These are phyloP conservation scores for Fusarium paranaense DNA, from an alignment of 2,329 filamentous ascomycete genomes.

Conservation along the genomic window DNA sequence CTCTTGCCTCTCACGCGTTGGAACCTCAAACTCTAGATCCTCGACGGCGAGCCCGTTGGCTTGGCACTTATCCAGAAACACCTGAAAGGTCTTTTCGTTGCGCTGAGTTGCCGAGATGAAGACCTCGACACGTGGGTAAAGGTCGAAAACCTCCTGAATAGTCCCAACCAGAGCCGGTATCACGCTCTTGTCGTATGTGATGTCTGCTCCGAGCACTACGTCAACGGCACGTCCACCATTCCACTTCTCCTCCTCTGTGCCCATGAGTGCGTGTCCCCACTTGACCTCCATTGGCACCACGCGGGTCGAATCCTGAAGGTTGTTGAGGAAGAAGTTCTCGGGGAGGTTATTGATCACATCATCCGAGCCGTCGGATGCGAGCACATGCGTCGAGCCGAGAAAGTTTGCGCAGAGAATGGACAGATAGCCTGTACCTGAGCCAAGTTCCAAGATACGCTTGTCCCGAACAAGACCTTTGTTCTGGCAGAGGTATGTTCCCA, in stretches of 20 bases:
- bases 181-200: constrained; percentile 78
- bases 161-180: constrained; percentile 75
- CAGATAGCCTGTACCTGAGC: constrained; percentile 81
- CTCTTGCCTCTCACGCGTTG: constrained; percentile 56
- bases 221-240: constrained; percentile 64
- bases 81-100: constrained; percentile 75
- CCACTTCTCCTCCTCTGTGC: constrained; percentile 67
- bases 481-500: constrained; percentile 75
- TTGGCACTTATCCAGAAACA: constrained; percentile 71
- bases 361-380: constrained; percentile 80
- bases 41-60: constrained; percentile 57
- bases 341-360: constrained; percentile 76
- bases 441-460: constrained; percentile 76
- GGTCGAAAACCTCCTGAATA: constrained; percentile 68
- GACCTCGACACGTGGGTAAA: constrained; percentile 67
- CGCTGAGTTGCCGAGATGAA: constrained; percentile 78
- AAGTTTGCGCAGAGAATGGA: constrained; percentile 79
- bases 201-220: constrained; percentile 79
- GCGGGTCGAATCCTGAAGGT: constrained; percentile 61
- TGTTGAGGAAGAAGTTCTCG: constrained; percentile 77
- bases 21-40: constrained; percentile 57
- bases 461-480: constrained; percentile 58
- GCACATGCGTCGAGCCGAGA: constrained; percentile 68
- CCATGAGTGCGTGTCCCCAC: constrained; percentile 73
- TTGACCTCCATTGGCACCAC: constrained; percentile 67